Conservation (phyloP, 768 basidiomycete species). For the Tremella mesenterica region DNA sequence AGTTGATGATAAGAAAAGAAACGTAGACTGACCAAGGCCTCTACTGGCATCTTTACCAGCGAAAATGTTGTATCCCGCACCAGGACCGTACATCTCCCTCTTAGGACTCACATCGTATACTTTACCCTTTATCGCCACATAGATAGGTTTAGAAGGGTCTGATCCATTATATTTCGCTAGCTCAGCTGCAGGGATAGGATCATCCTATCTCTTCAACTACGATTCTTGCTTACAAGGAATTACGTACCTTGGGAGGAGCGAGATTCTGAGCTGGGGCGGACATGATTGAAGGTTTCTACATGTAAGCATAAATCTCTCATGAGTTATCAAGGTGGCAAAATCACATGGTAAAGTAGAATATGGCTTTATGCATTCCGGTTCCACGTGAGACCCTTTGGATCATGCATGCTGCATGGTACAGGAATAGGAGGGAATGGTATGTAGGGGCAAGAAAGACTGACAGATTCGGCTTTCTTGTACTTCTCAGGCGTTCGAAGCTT, state of each 20-base stretch:
- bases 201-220: conserved; percentile 48
- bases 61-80: conserved; percentile 57
- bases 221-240: not conserved
- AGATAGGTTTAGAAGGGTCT: conserved; percentile 61
- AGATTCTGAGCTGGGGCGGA: conserved; percentile 32
- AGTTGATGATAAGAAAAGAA: not conserved
- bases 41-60: conserved; percentile 88
- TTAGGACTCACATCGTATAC: conserved; percentile 85
- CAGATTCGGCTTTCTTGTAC: not conserved
- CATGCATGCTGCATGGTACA: not conserved
- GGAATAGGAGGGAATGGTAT: not conserved
- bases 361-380: not conserved
- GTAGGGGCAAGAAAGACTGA: not conserved
- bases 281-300: too few species aligned
- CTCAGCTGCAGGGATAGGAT: conserved; percentile 63
- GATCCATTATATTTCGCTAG: conserved; percentile 66
- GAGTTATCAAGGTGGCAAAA: not conserved
- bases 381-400: too few species aligned
- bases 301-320: too few species aligned
- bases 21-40: conserved; percentile 53
- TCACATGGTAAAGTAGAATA: not conserved
- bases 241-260: conserved; percentile 33
- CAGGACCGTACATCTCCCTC: conserved; percentile 77
- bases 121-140: conserved; percentile 87
- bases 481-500: too few species aligned